A percentile compares a stretch with the other conserved stretches of the same genome.
phyloP scores from a whole-genome alignment of 768 basidiomycete species.

The Phlebiopsis flavidoalba region DNA sequence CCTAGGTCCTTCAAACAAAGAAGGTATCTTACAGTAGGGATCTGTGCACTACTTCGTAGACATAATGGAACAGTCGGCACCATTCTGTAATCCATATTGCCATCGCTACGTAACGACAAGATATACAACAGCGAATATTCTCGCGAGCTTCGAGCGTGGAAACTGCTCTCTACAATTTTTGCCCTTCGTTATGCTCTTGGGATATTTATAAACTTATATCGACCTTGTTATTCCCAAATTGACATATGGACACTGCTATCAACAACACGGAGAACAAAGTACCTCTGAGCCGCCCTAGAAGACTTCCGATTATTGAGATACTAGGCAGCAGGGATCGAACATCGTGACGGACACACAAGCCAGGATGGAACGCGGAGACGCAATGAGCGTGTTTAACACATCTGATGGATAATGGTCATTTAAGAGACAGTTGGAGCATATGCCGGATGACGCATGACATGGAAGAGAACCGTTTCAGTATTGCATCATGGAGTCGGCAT shows the following conservation, averaged over 20 bases:
- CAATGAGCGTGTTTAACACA: background rate
- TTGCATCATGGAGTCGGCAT: slow-evolving; percentile 40
- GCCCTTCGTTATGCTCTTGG: slow-evolving; percentile 9
- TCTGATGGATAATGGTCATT: background rate
- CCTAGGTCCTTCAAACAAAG: slow-evolving; percentile 96
- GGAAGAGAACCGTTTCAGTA: slow-evolving; percentile 29
- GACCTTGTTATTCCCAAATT: background rate
- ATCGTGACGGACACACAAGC: background rate
- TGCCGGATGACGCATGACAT: background rate
- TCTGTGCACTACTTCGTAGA: slow-evolving; percentile 2
- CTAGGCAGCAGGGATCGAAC: background rate
- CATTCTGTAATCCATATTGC: slow-evolving; percentile 53
- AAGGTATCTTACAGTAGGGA: too few species aligned
- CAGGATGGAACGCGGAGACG: too few species aligned
- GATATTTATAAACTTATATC: slow-evolving; percentile 6
- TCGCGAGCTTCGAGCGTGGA: slow-evolving; percentile 96
- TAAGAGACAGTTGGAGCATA: background rate
- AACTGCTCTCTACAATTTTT: slow-evolving; percentile 77
- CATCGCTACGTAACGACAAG: slow-evolving; percentile 96
- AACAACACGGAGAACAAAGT: too few species aligned
- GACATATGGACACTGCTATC: background rate
- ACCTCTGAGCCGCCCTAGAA: background rate
- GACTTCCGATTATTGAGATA: background rate
- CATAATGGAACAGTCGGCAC: background rate
- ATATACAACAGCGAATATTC: slow-evolving; percentile 93